Percentiles rank a stretch among this genome's conserved stretches.
phyloP scores from a whole-genome alignment of 2,329 filamentous ascomycete species.

The Botrytis paeoniae region DNA sequence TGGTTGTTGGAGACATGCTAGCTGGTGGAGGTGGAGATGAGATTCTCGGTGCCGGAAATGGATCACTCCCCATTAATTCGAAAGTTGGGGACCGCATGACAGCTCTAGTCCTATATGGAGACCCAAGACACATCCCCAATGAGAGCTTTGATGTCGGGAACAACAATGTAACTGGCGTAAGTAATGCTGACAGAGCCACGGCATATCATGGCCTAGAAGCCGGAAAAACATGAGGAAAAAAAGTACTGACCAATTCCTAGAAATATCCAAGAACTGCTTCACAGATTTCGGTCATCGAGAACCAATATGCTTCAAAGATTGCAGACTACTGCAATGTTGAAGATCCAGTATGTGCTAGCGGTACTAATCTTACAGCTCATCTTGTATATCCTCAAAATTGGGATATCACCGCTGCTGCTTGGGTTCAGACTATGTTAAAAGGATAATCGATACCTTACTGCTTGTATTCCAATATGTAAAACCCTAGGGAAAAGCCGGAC shows the following conservation, averaged over 20 bases:
- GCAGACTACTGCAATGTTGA: constrained; percentile 2
- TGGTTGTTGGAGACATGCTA: not conserved
- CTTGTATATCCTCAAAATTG: not conserved
- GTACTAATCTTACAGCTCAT: not conserved
- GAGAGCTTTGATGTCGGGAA: not conserved
- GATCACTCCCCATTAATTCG: not conserved
- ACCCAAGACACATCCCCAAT: not conserved
- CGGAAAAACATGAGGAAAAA: not conserved
- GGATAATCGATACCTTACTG: not conserved
- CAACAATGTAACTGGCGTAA: not conserved
- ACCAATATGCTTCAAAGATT: not conserved
- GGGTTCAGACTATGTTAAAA: not conserved
- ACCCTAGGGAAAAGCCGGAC: not conserved
- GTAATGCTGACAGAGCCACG: not conserved
- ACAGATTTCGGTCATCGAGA: not conserved
- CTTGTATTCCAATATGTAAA: not conserved
- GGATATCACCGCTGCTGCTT: not conserved
- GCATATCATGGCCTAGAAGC: not conserved
- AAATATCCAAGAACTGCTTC: constrained; percentile 2
- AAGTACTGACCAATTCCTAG: not conserved
- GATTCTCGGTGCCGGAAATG: not conserved
- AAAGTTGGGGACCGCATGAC: not conserved
- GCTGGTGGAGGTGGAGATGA: not conserved
- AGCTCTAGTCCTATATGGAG: not conserved
- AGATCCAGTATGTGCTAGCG: not conserved